These are phyloP conservation scores for Saccharomycopsis babjevae DNA, from an alignment of 805 yeast genomes.

Conservation along the genomic window DNA sequence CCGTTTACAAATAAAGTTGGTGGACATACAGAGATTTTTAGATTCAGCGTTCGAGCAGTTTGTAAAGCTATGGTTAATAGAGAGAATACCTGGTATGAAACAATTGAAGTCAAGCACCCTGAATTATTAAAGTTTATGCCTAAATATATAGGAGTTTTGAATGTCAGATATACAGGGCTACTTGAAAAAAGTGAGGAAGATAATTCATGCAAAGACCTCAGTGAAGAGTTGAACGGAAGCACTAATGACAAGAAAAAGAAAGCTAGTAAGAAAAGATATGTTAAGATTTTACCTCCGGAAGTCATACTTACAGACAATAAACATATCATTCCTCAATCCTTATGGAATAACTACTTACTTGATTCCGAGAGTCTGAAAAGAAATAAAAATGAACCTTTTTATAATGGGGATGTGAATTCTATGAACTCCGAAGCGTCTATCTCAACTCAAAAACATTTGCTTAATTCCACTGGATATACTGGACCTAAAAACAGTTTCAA, in stretches of 20 bases:
- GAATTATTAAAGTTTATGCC: conserved; percentile 84
- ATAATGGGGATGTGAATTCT: background rate
- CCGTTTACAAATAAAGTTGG: conserved; percentile 95
- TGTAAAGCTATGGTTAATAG: conserved; percentile 87
- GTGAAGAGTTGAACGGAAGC: background rate
- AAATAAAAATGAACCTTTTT: background rate
- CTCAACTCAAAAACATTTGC: background rate
- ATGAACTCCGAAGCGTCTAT: no score
- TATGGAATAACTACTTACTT: conserved; percentile 51
- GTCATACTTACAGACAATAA: conserved; percentile 87
- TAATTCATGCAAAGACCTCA: conserved; percentile 15
- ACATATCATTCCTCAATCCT: conserved; percentile 80
- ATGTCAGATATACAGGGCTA: conserved; percentile 67
- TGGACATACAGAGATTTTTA: conserved; percentile 94
- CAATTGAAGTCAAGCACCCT: conserved; percentile 67
- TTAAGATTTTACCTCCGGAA: conserved; percentile 45
- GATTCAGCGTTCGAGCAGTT: conserved; percentile 84
- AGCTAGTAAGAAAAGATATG: conserved; percentile 15
- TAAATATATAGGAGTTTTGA: conserved; percentile 83
- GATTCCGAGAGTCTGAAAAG: background rate
- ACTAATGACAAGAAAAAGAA: conserved; percentile 14
- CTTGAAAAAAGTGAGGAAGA: conserved; percentile 19
- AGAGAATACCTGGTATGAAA: conserved; percentile 88
- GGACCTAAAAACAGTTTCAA: background rate
- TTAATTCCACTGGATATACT: background rate